Percentiles rank a stretch among this genome's conserved stretches.
phyloP scores from a whole-genome alignment of 2,329 filamentous ascomycete species.

The Pyrenophora seminiperda region DNA sequence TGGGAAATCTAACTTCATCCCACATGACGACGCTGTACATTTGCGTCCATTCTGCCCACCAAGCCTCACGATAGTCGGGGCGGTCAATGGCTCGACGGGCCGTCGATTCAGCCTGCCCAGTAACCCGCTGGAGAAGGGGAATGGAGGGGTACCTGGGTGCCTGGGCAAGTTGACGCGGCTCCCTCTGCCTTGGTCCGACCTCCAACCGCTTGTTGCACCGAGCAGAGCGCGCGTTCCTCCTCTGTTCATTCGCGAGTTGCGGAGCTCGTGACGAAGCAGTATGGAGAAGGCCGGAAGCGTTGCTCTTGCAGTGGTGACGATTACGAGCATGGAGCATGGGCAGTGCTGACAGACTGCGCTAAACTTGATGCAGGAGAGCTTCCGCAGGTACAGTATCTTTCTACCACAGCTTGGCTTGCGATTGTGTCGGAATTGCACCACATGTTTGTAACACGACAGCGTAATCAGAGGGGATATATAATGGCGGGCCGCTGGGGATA shows the following conservation, averaged over 20 bases:
- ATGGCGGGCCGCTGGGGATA: constrained; percentile 20
- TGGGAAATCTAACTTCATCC: constrained; percentile 21
- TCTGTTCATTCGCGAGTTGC: constrained; percentile 21
- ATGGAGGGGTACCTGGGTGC: constrained; percentile 25
- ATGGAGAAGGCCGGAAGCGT: constrained; percentile 23
- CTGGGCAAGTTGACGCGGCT: constrained; percentile 21
- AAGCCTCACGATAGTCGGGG: constrained; percentile 30
- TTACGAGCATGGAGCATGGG: constrained; percentile 5
- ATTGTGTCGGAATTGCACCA: constrained; percentile 25
- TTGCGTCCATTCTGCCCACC: constrained; percentile 39
- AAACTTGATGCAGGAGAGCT: constrained; percentile 25
- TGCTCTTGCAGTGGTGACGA: constrained; percentile 19
- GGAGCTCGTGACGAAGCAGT: constrained; percentile 16
- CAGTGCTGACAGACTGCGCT: constrained; percentile 12
- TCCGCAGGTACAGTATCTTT: constrained; percentile 26
- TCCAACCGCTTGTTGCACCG: constrained; percentile 4
- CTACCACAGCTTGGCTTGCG: constrained; percentile 16
- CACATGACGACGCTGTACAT: constrained; percentile 31
- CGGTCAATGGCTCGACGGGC: constrained; percentile 46
- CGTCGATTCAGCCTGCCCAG: constrained; percentile 45
- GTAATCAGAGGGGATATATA: constrained; percentile 22
- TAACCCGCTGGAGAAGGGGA: constrained; percentile 22
- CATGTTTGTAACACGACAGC: constrained; percentile 1
- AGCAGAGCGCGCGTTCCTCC: constrained; percentile 16
- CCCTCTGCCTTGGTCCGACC: neutral